Conservation (phyloP, 768 basidiomycete species). For the Collybia sp. region DNA sequence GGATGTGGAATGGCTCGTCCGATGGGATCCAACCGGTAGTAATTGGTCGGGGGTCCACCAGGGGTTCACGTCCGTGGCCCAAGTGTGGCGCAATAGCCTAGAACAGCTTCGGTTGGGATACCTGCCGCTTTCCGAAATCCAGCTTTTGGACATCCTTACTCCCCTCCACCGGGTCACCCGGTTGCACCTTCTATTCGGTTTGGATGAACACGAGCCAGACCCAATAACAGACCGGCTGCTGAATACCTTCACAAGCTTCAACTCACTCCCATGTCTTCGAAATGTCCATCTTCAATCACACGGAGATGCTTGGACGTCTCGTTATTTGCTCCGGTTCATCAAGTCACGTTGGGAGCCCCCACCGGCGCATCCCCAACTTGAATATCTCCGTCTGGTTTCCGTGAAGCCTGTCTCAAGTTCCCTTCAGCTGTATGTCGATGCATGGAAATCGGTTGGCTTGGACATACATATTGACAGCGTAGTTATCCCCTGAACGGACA, state of each 20-base stretch:
- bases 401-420: no score
- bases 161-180: constrained; percentile 20
- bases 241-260: constrained; percentile 8
- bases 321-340: no score
- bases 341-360: no score
- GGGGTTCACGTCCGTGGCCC: constrained; percentile 24
- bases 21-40: not conserved
- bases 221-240: constrained; percentile 32
- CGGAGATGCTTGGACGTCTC: no score
- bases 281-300: no score
- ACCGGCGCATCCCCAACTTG: no score
- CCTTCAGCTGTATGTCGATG: no score
- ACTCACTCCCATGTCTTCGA: no score
- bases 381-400: no score
- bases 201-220: constrained; percentile 25
- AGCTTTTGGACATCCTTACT: constrained; percentile 26
- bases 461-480: no score
- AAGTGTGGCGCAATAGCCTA: constrained; percentile 19
- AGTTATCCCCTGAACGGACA: no score
- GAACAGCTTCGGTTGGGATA: constrained; percentile 28
- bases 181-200: constrained; percentile 29
- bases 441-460: no score
- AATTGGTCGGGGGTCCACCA: constrained; percentile 12
- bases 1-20: constrained; percentile 29
- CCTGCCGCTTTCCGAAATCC: constrained; percentile 29